A percentile compares a stretch with the other conserved stretches of the same genome.
These are phyloP conservation scores for Pseudopyrenochaeta lycopersici DNA, from an alignment of 2,329 filamentous ascomycete species.

Conservation along the genomic window DNA sequence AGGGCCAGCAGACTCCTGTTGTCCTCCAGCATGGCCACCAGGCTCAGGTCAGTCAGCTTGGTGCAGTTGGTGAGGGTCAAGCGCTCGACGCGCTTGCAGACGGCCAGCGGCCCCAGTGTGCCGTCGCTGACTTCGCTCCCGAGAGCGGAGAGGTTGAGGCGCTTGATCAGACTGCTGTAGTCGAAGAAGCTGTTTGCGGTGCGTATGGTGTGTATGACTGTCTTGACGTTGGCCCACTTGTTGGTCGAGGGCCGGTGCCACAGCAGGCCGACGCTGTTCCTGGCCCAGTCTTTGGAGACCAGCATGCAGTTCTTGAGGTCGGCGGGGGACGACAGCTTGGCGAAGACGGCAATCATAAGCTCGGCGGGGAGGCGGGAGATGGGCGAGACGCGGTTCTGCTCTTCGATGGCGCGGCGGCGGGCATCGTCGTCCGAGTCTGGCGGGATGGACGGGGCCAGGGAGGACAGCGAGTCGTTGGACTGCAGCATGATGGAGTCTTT, in stretches of 20 bases:
- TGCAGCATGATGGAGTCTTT: conserved; percentile 90
- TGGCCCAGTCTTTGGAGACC: conserved; percentile 92
- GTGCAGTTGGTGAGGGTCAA: conserved; percentile 91
- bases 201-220: conserved; percentile 80
- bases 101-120: conserved; percentile 80
- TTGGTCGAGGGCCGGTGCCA: conserved; percentile 96
- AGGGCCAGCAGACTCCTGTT: conserved; percentile 86
- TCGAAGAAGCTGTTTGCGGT: conserved; percentile 80
- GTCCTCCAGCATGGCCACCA: conserved; percentile 79
- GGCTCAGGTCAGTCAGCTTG: conserved; percentile 82
- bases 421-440: conserved; percentile 79
- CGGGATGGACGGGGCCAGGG: conserved; percentile 80
- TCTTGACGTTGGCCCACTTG: conserved; percentile 81
- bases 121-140: conserved; percentile 84
- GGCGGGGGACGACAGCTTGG: conserved; percentile 76
- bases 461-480: conserved; percentile 90
- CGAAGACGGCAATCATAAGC: conserved; percentile 91
- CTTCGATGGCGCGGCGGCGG: conserved; percentile 63
- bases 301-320: conserved; percentile 91
- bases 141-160: conserved; percentile 86
- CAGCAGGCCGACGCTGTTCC: conserved; percentile 89
- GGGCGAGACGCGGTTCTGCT: conserved; percentile 75
- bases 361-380: conserved; percentile 90
- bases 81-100: conserved; percentile 91
- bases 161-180: conserved; percentile 89